A percentile compares a stretch with the other conserved stretches of the same genome.
Conservation (phyloP, 345 rosid species). For the Euphorbia peplus region DNA sequence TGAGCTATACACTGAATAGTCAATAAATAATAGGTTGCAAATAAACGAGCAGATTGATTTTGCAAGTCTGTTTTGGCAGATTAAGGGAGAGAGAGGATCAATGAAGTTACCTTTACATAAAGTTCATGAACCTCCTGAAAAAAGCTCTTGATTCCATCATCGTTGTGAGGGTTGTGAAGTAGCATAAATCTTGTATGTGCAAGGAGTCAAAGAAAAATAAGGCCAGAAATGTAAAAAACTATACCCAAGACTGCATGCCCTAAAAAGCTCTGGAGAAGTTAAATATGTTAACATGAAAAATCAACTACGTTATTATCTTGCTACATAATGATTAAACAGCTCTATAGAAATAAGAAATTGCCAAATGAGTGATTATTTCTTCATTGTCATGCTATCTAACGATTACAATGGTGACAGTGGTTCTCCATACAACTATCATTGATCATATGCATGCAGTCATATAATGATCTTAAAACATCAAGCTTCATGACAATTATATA, state of each 20-base stretch:
- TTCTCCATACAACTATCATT: background rate
- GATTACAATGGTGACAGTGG: background rate
- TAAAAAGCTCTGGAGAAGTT: background rate
- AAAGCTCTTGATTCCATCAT: conserved; percentile 97
- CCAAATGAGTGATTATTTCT: background rate
- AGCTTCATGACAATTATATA: background rate
- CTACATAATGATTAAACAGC: background rate
- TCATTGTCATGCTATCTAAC: no score
- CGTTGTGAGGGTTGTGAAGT: conserved; percentile 93
- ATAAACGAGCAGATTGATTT: background rate
- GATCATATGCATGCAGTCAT: background rate
- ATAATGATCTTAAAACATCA: background rate
- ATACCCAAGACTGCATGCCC: background rate
- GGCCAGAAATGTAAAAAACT: background rate
- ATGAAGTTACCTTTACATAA: conserved; percentile 50
- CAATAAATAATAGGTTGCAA: background rate
- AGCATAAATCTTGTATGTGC: conserved; percentile 88
- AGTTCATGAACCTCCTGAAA: conserved; percentile 84
- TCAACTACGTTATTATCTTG: background rate
- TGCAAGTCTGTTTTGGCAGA: background rate
- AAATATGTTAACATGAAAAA: background rate
- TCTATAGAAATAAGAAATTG: background rate
- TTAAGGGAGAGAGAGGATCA: background rate
- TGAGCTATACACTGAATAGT: background rate
- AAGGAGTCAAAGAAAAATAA: conserved; percentile 42